Evolutionary conservation across 108 stramenopile genomes (phyloP).

Genomic region (Pseudonitzschia delicatissima): DNA sequence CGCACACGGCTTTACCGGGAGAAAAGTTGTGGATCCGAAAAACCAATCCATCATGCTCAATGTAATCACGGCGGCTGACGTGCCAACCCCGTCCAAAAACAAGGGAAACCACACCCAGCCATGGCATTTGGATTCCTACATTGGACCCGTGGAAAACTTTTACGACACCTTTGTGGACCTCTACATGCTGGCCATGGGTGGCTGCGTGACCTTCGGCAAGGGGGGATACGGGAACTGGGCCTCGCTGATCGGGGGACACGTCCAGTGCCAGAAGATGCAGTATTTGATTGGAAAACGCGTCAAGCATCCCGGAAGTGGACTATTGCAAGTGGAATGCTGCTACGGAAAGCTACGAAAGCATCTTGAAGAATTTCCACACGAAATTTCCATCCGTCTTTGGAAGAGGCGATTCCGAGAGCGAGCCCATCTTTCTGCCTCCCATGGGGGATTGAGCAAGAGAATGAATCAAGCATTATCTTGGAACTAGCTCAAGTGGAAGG

Average conservation of each 20-base stretch:
- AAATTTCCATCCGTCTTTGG: too few species aligned
- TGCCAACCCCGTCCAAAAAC: constrained; percentile 3
- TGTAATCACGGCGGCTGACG: background rate
- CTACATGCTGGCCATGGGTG: constrained; percentile 39
- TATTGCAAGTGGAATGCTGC: background rate
- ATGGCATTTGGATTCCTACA: constrained; percentile 20
- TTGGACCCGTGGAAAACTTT: constrained; percentile 16
- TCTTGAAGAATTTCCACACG: background rate
- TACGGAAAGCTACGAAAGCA: background rate
- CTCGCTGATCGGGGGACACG: constrained; percentile 25
- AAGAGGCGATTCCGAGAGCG: too few species aligned
- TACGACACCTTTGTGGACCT: constrained; percentile 51
- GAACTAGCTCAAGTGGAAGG: background rate
- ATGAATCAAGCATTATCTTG: too few species aligned
- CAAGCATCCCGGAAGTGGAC: background rate
- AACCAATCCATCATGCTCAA: background rate
- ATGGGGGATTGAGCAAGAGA: too few species aligned
- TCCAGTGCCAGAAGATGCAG: background rate
- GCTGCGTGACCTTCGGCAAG: constrained; percentile 28
- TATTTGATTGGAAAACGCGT: background rate
- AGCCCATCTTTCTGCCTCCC: background rate
- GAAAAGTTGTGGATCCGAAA: too few species aligned
- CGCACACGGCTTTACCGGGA: background rate
- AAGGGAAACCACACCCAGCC: constrained; percentile 18
- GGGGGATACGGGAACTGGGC: constrained; percentile 47